A percentile compares a stretch with the other conserved stretches of the same genome.
Conservation (phyloP, 2,329 filamentous ascomycete genomes). For the Dothidotthia symphoricarpi region DNA sequence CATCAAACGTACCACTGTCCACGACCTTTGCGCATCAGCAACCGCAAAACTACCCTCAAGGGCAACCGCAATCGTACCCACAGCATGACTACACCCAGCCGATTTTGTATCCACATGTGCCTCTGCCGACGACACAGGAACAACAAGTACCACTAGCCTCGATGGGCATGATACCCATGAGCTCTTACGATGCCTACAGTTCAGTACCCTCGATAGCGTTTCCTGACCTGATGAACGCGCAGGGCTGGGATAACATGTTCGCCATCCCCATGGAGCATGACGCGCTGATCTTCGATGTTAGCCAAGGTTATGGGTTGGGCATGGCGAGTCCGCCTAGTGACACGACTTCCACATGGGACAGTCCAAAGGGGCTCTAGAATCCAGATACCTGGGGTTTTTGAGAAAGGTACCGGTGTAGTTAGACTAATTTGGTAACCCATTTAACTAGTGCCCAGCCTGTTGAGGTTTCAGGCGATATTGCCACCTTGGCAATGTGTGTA, state of each 20-base stretch:
- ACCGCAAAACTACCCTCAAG: constrained; percentile 5
- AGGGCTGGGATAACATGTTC: constrained; percentile 30
- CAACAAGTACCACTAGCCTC: constrained; percentile 7
- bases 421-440: too few relatives aligned
- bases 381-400: too few relatives aligned
- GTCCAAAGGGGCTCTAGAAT: constrained; percentile 8
- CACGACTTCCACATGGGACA: constrained; percentile 12
- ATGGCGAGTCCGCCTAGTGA: constrained; percentile 26
- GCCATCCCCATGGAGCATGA: constrained; percentile 31
- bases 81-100: constrained; percentile 2
- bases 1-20: constrained; percentile 16
- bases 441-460: too few relatives aligned
- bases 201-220: constrained; percentile 23
- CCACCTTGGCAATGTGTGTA: too few relatives aligned
- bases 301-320: constrained; percentile 18
- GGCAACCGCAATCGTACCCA: background rate
- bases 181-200: constrained; percentile 16
- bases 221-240: constrained; percentile 28
- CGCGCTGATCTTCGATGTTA: constrained; percentile 17
- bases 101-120: constrained; percentile 8
- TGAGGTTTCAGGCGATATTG: too few relatives aligned
- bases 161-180: constrained; percentile 20
- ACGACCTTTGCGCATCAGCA: constrained; percentile 21
- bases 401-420: too few relatives aligned
- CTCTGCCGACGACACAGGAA: constrained; percentile 3